phyloP scores from a whole-genome alignment of 768 basidiomycete genomes.

The Calocybe gangraenosa region DNA sequence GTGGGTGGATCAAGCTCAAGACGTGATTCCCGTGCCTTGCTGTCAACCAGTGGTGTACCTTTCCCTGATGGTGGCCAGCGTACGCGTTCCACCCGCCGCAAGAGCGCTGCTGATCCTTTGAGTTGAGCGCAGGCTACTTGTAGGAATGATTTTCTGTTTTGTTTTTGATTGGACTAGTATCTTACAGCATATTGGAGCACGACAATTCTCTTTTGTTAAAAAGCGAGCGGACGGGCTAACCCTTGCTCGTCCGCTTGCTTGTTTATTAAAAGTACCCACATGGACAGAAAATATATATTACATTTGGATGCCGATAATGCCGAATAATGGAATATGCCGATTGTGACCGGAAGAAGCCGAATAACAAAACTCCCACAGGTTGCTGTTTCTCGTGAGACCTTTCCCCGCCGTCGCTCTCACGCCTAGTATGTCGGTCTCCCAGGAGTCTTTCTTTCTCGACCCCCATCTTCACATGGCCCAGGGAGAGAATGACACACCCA shows the following conservation, averaged over 20 bases:
- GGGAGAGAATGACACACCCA: slow-evolving; percentile 15
- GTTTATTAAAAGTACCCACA: no score
- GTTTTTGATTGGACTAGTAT: no score
- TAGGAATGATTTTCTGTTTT: neutral
- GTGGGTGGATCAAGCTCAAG: slow-evolving; percentile 23
- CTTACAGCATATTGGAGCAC: slow-evolving; percentile 4
- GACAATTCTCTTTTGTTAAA: neutral
- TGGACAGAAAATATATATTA: no score
- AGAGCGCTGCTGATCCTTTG: slow-evolving; percentile 32
- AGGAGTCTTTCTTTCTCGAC: slow-evolving; percentile 44
- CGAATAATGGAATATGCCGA: slow-evolving; percentile 2
- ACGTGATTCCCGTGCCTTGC: slow-evolving; percentile 30
- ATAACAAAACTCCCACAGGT: slow-evolving; percentile 27
- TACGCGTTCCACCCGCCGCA: slow-evolving; percentile 21
- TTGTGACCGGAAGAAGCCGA: slow-evolving; percentile 15
- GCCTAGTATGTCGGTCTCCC: slow-evolving; percentile 40
- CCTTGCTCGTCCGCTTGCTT: no score
- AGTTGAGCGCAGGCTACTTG: slow-evolving; percentile 20
- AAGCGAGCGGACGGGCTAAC: no score
- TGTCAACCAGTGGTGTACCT: slow-evolving; percentile 40
- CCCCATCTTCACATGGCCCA: slow-evolving; percentile 40
- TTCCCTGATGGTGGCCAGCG: slow-evolving; percentile 45
- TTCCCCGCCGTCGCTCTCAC: slow-evolving; percentile 36
- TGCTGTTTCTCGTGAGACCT: slow-evolving; percentile 31
- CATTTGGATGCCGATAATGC: no score